Conservation (phyloP, 257 asterid species). For the Solanum neorickii region DNA sequence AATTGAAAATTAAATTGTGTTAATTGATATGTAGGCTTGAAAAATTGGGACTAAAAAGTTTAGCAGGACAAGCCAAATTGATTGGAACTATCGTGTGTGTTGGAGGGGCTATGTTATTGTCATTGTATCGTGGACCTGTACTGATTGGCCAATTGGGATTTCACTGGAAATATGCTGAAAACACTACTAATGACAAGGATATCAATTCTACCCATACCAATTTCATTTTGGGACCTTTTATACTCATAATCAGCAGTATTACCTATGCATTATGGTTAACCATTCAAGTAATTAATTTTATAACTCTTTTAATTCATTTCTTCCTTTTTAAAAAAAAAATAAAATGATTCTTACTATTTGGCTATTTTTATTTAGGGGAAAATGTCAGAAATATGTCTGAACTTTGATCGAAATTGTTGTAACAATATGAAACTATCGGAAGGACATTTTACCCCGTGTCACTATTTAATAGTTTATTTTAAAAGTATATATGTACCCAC, state of each 20-base stretch:
- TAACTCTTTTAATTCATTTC: background rate
- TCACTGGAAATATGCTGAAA: conserved; percentile 58
- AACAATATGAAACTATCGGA: no score
- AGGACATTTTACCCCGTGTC: no score
- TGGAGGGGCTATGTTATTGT: conserved; percentile 16
- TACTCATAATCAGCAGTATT: conserved; percentile 56
- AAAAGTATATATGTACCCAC: no score
- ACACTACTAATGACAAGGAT: background rate
- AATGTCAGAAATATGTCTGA: no score
- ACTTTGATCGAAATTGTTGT: no score
- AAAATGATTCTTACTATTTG: background rate
- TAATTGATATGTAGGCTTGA: conserved; percentile 32
- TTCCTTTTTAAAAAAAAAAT: no score
- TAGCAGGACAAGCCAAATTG: conserved; percentile 53
- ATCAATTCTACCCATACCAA: conserved; percentile 23
- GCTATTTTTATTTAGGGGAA: background rate
- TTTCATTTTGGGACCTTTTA: conserved; percentile 48
- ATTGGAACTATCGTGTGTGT: background rate
- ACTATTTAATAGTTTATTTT: no score
- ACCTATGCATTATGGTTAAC: conserved; percentile 82
- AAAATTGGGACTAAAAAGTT: conserved; percentile 35
- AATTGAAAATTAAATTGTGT: background rate
- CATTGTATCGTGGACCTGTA: conserved; percentile 54
- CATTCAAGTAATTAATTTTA: conserved; percentile 33
- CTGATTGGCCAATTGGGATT: conserved; percentile 40